phyloP scores from a whole-genome alignment of 768 basidiomycete genomes.

The Suillus subluteus region DNA sequence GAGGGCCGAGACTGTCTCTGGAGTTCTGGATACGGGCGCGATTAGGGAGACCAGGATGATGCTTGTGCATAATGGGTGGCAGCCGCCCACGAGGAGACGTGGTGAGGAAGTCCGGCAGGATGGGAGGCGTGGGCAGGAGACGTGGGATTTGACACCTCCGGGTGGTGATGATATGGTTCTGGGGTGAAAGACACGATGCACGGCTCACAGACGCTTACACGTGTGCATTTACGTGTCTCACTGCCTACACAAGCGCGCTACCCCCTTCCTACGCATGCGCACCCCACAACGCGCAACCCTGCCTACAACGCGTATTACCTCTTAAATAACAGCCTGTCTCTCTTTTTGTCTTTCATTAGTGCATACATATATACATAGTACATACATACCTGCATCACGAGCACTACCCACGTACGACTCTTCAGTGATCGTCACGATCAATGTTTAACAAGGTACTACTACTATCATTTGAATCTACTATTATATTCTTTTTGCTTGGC shows the following conservation, averaged over 20 bases:
- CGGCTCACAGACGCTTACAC: not conserved
- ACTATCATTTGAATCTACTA: not conserved
- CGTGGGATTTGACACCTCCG: slow-evolving; percentile 33
- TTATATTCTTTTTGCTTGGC: slow-evolving; percentile 16
- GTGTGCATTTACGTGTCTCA: not conserved
- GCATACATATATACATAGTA: slow-evolving; percentile 20
- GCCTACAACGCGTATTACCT: not conserved
- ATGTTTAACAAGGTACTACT: not conserved
- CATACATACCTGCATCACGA: slow-evolving; percentile 26
- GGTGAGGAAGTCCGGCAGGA: slow-evolving; percentile 17
- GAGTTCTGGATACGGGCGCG: slow-evolving; percentile 29
- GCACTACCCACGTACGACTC: slow-evolving; percentile 10
- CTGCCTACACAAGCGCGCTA: not conserved
- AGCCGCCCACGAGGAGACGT: not conserved
- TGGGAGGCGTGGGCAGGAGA: slow-evolving; percentile 26
- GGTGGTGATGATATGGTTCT: slow-evolving; percentile 35
- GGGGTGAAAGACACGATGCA: slow-evolving; percentile 24
- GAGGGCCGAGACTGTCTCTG: slow-evolving; percentile 38
- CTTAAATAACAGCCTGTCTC: not conserved
- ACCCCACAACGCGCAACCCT: not conserved
- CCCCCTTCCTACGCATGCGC: not conserved
- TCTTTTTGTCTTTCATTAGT: slow-evolving; percentile 15
- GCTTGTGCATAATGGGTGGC: not conserved
- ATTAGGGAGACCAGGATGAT: slow-evolving; percentile 5
- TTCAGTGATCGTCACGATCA: not conserved